Evolutionary conservation across 192 early-diverging fungal species (phyloP).

Genomic region (Linnemannia zychae): DNA sequence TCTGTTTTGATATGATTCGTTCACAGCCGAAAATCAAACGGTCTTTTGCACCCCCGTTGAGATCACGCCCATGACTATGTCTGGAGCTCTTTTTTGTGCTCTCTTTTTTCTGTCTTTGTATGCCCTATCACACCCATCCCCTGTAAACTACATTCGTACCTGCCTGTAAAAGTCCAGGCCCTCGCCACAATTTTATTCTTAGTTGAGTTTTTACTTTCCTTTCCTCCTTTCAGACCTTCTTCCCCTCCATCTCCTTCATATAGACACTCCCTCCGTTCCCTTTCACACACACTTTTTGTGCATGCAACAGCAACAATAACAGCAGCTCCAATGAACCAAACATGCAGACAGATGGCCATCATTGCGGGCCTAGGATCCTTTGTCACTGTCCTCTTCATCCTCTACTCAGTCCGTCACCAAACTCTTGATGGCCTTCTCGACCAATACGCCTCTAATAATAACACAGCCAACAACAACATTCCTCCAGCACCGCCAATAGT

Average conservation of each 20-base stretch:
- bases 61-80: background rate
- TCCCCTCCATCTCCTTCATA: background rate
- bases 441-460: background rate
- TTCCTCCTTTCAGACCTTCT: background rate
- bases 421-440: constrained; percentile 7
- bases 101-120: background rate
- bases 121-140: too few species aligned
- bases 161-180: too few species aligned
- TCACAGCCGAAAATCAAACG: background rate
- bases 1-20: too few species aligned
- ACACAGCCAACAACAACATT: background rate
- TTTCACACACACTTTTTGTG: background rate
- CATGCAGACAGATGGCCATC: background rate
- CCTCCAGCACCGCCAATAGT: background rate
- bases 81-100: background rate
- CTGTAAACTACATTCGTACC: too few species aligned
- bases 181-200: too few species aligned
- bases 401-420: constrained; percentile 4
- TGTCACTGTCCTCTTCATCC: background rate
- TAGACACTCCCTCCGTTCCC: background rate
- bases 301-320: background rate
- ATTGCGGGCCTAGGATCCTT: background rate
- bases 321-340: background rate
- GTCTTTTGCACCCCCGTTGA: background rate
- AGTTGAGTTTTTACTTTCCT: too few species aligned